These are phyloP conservation scores for Aspergillus hortae DNA, from an alignment of 2,329 filamentous ascomycete genomes.

Conservation along the genomic window DNA sequence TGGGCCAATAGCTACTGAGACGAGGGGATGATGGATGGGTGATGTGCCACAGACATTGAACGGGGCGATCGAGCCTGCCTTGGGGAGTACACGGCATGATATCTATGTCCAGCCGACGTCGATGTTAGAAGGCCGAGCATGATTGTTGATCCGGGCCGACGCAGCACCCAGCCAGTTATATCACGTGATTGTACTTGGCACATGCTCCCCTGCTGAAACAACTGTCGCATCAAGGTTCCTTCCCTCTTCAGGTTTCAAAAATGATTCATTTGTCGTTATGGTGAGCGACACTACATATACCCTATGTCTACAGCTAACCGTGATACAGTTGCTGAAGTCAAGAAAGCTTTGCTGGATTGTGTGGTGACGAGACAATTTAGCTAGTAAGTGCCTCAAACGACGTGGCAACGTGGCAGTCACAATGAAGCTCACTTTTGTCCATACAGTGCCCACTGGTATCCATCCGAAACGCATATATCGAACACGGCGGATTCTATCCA, in stretches of 20 bases:
- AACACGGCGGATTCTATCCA: not conserved
- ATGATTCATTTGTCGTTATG: constrained; percentile 8
- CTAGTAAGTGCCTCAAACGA: not conserved
- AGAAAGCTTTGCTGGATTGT: not conserved
- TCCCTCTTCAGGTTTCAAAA: constrained; percentile 8
- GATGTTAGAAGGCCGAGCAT: no score
- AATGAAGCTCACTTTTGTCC: not conserved
- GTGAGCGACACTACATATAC: not conserved
- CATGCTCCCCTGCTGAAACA: not conserved
- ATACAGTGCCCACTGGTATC: not conserved
- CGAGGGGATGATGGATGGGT: no score
- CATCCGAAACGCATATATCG: not conserved
- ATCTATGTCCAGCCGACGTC: no score
- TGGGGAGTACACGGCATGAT: no score
- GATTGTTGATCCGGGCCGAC: not conserved
- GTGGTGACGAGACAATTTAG: not conserved
- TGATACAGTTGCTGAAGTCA: not conserved
- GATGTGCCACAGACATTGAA: no score
- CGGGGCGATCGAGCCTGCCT: no score
- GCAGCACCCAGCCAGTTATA: not conserved
- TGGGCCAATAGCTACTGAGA: no score
- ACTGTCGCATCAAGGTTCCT: not conserved
- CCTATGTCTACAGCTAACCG: not conserved
- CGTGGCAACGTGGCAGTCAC: not conserved
- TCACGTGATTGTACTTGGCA: not conserved